Conservation (phyloP, 345 rosid species). For the Sisymbrium altissimum region DNA sequence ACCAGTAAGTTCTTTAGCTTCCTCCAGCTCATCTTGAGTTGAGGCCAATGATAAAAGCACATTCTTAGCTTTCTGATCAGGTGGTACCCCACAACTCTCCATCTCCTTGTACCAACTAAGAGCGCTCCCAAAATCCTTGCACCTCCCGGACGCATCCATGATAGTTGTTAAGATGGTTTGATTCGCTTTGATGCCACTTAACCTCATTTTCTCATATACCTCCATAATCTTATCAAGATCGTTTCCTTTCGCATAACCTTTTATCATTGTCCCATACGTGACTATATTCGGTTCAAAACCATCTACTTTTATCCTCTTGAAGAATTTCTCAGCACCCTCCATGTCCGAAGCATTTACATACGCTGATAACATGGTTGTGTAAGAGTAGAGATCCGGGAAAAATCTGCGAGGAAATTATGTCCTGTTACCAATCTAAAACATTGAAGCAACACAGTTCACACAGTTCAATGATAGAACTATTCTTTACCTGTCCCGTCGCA, state of each 20-base stretch:
- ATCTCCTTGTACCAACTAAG: slow-evolving; percentile 82
- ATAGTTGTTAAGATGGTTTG: slow-evolving; percentile 77
- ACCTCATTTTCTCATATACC: slow-evolving; percentile 63
- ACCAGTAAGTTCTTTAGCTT: slow-evolving; percentile 63
- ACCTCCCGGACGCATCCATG: slow-evolving; percentile 91
- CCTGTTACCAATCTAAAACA: slow-evolving; percentile 1
- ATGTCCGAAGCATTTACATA: slow-evolving; percentile 85
- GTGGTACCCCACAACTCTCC: slow-evolving; percentile 58
- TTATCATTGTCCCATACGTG: slow-evolving; percentile 77
- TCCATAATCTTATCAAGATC: slow-evolving; percentile 75
- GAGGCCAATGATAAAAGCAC: slow-evolving; percentile 74
- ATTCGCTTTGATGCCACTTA: slow-evolving; percentile 58
- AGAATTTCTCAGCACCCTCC: slow-evolving; percentile 95
- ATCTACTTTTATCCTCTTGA: slow-evolving; percentile 66
- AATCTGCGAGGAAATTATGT: slow-evolving; percentile 43
- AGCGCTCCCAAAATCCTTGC: slow-evolving; percentile 76
- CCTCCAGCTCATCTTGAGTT: slow-evolving; percentile 58
- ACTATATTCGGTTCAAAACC: slow-evolving; percentile 66
- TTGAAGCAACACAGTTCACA: background rate
- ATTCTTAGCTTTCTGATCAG: slow-evolving; percentile 91
- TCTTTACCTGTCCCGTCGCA: slow-evolving; percentile 88
- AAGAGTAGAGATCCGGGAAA: slow-evolving; percentile 79
- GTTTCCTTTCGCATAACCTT: slow-evolving; percentile 74
- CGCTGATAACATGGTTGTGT: slow-evolving; percentile 91
- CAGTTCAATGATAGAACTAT: background rate